Evolutionary conservation across 495 filamentous ascomycete species (phyloP).

Genomic region (Lepraria neglecta): DNA sequence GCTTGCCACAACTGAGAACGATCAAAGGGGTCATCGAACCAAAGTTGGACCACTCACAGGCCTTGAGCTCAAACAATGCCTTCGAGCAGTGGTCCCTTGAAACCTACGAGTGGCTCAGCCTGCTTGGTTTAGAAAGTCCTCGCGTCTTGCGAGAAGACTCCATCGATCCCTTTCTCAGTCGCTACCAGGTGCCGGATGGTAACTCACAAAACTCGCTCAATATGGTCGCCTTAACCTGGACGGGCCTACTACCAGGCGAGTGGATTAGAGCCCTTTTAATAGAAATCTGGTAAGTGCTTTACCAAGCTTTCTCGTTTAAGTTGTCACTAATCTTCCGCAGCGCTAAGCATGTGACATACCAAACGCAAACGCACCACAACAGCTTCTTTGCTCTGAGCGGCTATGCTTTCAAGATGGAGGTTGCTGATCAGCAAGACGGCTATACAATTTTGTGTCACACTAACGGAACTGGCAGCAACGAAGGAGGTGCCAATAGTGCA

Average conservation of each 20-base stretch:
- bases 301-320: background rate
- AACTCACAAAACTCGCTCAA: slow-evolving; percentile 27
- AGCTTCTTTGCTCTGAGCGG: slow-evolving; percentile 36
- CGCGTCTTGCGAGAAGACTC: slow-evolving; percentile 58
- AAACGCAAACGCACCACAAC: too few species aligned
- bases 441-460: slow-evolving; percentile 38
- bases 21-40: slow-evolving; percentile 44
- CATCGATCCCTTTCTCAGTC: slow-evolving; percentile 73
- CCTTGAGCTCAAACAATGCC: slow-evolving; percentile 38
- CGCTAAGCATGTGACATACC: background rate
- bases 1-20: slow-evolving; percentile 27
- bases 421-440: slow-evolving; percentile 41
- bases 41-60: slow-evolving; percentile 38
- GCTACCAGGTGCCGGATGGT: slow-evolving; percentile 62
- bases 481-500: background rate
- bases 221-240: slow-evolving; percentile 43
- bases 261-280: slow-evolving; percentile 42
- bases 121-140: slow-evolving; percentile 66
- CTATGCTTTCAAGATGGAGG: slow-evolving; percentile 35
- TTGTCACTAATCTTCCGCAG: slow-evolving; percentile 4
- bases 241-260: slow-evolving; percentile 38
- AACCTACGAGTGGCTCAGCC: slow-evolving; percentile 77
- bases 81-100: slow-evolving; percentile 57
- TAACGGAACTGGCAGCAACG: background rate
- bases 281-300: slow-evolving; percentile 35